Base-by-base conservation (phyloP, 179 eudicot genomes). In the Beta corolliflora region DNA sequence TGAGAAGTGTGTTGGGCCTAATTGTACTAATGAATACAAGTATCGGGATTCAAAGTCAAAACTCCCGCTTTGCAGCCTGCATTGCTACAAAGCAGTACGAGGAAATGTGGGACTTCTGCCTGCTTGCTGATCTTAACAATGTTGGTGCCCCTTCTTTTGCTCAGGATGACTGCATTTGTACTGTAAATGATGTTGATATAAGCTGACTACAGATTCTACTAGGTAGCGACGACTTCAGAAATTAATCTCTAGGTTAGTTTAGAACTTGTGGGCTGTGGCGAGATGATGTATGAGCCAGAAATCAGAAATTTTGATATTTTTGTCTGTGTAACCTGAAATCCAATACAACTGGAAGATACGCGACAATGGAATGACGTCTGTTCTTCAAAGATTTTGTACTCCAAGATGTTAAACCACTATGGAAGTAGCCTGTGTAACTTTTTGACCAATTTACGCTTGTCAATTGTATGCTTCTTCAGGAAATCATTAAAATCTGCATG, bases 11-110 rank as follows among this genome's bases (percentile, higher is more conserved):
- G 96, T 88, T 44, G 94, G 92, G 18, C 96, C 97, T 60, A 89
- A 87, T 72, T 93, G 98, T 90, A 86, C 85, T 53, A 94, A 94
- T 78, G 87, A 81, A 23, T 93, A 89, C 89, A 94, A 92, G 89
- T 93, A 93, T 84, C 93, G 98, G 14, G 98, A 94, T 88, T 93
- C 98, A 1, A 91, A 90, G 87, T 89, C 92, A 1, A 93, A 86
- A 82, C 92, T 94, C 75, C 97, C 97, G 10, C 87, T 94, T n/a
- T 94, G 97, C 87, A 92, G 98, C 82, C 91, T 94, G 29, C 83
- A 89, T 54, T 94, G 98, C 85, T 93, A 93, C 89, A 91, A 92
- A 86, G 93, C 95, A 10, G 82, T 92, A 44, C 90, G 86, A 79
- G 85, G 80, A 55, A 79, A 82, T 63, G 15, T 68, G 1, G 58